phyloP scores from a whole-genome alignment of 2,329 filamentous ascomycete species.

The Clonostachys chloroleuca region DNA sequence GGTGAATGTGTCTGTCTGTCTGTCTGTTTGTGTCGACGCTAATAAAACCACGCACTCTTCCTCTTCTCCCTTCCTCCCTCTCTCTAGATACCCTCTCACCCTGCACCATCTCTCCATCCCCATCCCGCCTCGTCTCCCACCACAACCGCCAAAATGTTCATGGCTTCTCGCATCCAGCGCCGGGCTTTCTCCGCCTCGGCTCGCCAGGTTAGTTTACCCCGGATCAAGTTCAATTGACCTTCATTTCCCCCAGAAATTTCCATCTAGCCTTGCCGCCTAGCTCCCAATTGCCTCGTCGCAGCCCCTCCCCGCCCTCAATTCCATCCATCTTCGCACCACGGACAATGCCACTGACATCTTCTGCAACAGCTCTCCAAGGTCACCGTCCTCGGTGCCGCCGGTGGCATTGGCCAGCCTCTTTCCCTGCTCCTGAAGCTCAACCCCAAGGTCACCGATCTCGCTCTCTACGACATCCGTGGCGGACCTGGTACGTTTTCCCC shows the following conservation, averaged over 20 bases:
- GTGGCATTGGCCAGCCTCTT: conserved; percentile 97
- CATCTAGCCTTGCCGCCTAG: too few species aligned
- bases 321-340: conserved; percentile 5
- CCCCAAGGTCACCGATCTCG: conserved; percentile 87
- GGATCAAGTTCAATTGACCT: background rate
- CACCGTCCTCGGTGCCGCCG: conserved; percentile 90
- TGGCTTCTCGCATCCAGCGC: conserved; percentile 65
- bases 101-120: conserved; percentile 1
- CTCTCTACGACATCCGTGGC: conserved; percentile 96
- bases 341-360: conserved; percentile 8
- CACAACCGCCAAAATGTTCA: conserved; percentile 59
- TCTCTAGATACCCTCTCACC: background rate
- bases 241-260: too few species aligned
- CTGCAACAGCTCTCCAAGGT: conserved; percentile 83
- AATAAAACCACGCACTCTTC: background rate
- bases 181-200: conserved; percentile 79
- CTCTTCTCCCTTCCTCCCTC: background rate
- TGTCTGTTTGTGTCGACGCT: background rate
- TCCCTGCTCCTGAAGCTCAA: conserved; percentile 99
- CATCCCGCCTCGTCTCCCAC: conserved; percentile 2
- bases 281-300: too few species aligned
- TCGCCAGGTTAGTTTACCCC: conserved; percentile 57
- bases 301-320: background rate
- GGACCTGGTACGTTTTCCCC: conserved; percentile 68
- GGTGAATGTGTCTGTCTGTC: background rate